Base-by-base conservation (phyloP, 176 grass and related monocot species). In the Thalia dealbata region DNA sequence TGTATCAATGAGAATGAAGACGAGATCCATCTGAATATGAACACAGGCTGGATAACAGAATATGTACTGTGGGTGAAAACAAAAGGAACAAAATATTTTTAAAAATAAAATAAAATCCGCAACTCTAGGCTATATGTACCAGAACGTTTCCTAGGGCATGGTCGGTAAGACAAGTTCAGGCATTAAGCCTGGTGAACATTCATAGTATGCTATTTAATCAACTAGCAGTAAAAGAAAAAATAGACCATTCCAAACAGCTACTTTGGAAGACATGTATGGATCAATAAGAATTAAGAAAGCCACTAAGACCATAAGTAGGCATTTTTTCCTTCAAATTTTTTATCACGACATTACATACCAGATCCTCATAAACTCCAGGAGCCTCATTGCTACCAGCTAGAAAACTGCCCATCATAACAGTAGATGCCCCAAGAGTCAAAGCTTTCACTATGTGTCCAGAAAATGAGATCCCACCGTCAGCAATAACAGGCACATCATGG, bases 401-500 rank as follows among this genome's bases (percentile, higher is more conserved):
- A 82, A 99, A 99, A 75, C 95, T 99, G 21, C 90, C 90, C 95
- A 93, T 91, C 95, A 93, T 99, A 76, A 93, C 90, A 42, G 90
- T 91, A 69, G 90, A 88, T 38, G 95, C 87, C 10, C 95, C 95
- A 0, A 99, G 83, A 0, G 82, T 69, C 64, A 99, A 75, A 81
- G 95, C 95, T 77, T 99, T 99, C 76, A 91, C 95, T 61, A 99
- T 91, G 81, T 93, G 95, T 30, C 95, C 95, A 58, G 95, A 99
- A 73, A 85, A 88, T 75, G 95, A 93, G 85, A 99, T 99, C 59
- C 95, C 95, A 74, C 95, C 95, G 73, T 99, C 95, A 55, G 90
- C 90, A 78, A 93, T 99, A 71, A 99, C 77, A 7, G 90, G 95
- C 14, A 99, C 85, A 60, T 88, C 21, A 4, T 99, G 95, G 79